phyloP scores from a whole-genome alignment of 768 basidiomycete genomes.

The Tremella yokohamensis region DNA sequence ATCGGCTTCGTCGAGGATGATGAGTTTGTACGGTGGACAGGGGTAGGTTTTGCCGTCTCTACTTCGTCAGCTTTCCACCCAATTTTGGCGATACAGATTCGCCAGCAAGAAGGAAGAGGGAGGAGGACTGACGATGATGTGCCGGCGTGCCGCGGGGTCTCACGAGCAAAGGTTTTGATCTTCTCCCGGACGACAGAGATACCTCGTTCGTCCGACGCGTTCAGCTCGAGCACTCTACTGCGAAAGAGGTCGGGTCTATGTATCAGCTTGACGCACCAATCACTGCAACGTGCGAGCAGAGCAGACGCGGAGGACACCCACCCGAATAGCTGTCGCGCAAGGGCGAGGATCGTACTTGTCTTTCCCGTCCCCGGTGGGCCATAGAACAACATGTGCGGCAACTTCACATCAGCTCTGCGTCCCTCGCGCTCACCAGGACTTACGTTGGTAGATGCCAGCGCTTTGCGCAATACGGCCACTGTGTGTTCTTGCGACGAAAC shows the following conservation, averaged over 20 bases:
- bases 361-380: conserved; percentile 98
- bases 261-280: not conserved
- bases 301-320: conserved; percentile 50
- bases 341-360: conserved; percentile 93
- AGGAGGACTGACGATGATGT: conserved; percentile 46
- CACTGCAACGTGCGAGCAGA: not conserved
- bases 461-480: conserved; percentile 83
- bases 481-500: conserved; percentile 97
- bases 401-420: conserved; percentile 55
- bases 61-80: no score
- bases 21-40: conserved; percentile 96
- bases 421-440: conserved; percentile 10
- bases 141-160: conserved; percentile 48
- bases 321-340: conserved; percentile 92
- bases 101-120: no score
- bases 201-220: conserved; percentile 97
- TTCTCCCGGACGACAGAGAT: conserved; percentile 96
- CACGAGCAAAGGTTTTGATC: conserved; percentile 88
- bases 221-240: conserved; percentile 88
- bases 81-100: no score
- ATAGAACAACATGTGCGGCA: conserved; percentile 99
- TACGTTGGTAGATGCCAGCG: conserved; percentile 88
- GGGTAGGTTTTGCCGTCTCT: conserved; percentile 68
- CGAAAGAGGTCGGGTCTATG: conserved; percentile 87
- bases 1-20: conserved; percentile 98